phyloP scores from a whole-genome alignment of 305 asterid genomes.

The Fraxinus xanthoxyloides region DNA sequence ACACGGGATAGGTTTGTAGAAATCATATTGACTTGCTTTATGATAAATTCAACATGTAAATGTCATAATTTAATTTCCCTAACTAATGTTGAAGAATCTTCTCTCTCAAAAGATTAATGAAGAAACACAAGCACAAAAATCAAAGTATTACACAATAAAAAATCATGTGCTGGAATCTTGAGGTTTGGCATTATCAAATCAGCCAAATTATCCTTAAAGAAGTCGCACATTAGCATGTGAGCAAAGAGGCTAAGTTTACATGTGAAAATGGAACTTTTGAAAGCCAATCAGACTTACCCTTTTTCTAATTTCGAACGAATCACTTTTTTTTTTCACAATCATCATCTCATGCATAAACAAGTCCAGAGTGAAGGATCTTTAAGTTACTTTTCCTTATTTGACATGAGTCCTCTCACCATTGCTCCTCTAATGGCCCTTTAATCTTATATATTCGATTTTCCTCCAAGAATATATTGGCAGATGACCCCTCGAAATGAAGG shows the following conservation, averaged over 20 bases:
- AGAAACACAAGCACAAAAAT: background rate
- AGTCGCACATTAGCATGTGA: slow-evolving; percentile 11
- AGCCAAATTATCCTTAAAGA: background rate
- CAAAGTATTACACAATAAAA: background rate
- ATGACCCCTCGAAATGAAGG: background rate
- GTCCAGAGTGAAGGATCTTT: background rate
- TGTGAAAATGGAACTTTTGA: slow-evolving; percentile 20
- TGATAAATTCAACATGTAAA: background rate
- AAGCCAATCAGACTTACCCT: slow-evolving; percentile 8
- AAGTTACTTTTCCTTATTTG: slow-evolving; percentile 9
- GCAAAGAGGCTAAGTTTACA: slow-evolving; percentile 20
- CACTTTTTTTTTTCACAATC: background rate
- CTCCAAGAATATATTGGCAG: background rate
- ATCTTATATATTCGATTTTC: background rate
- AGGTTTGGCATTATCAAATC: slow-evolving; percentile 18
- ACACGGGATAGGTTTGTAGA: background rate
- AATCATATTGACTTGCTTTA: background rate
- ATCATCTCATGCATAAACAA: slow-evolving; percentile 10
- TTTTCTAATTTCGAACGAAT: background rate
- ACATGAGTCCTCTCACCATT: background rate
- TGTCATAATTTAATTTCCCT: background rate
- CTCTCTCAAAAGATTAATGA: background rate
- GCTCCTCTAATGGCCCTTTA: background rate
- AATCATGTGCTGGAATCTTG: background rate
- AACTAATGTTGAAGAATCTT: background rate